Evolutionary conservation across 2,329 filamentous ascomycete species (phyloP).

Genomic region (Trematosphaeria pertusa): DNA sequence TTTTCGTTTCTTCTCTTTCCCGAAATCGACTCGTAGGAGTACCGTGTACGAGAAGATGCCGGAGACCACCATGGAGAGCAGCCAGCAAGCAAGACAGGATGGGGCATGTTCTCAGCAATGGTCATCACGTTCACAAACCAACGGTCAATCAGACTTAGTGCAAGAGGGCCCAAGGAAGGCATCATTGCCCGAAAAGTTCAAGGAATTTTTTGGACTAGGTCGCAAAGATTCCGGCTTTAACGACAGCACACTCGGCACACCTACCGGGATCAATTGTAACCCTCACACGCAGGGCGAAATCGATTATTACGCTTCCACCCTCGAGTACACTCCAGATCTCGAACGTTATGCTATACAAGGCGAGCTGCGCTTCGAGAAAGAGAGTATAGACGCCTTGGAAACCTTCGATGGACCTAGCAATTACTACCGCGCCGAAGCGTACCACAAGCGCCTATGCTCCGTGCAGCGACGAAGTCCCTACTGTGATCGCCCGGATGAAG

Average conservation of each 20-base stretch:
- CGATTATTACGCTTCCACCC: too few relatives aligned
- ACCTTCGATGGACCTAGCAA: slow-evolving; percentile 6
- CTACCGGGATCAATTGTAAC: not conserved
- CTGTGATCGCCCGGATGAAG: not conserved
- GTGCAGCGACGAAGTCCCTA: not conserved
- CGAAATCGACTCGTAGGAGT: not conserved
- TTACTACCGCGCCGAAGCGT: not conserved
- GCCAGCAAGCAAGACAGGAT: too few relatives aligned
- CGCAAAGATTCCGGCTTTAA: slow-evolving; percentile 4
- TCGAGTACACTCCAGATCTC: not conserved
- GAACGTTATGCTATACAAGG: slow-evolving; percentile 1
- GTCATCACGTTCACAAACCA: too few relatives aligned
- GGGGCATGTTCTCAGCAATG: too few relatives aligned
- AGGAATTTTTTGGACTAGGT: slow-evolving; percentile 1
- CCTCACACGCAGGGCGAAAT: not conserved
- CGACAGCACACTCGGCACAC: too few relatives aligned
- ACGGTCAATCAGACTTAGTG: too few relatives aligned
- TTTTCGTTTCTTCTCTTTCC: not conserved
- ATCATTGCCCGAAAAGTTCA: slow-evolving; percentile 9
- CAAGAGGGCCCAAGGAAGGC: too few relatives aligned
- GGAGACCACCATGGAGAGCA: too few relatives aligned
- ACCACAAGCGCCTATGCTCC: slow-evolving; percentile 1
- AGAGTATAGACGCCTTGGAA: slow-evolving; percentile 3
- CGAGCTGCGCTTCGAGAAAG: slow-evolving; percentile 7
- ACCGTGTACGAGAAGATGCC: not conserved